Evolutionary conservation across 2,329 filamentous ascomycete genomes (phyloP).

Genomic region (Ampelomyces quisqualis): DNA sequence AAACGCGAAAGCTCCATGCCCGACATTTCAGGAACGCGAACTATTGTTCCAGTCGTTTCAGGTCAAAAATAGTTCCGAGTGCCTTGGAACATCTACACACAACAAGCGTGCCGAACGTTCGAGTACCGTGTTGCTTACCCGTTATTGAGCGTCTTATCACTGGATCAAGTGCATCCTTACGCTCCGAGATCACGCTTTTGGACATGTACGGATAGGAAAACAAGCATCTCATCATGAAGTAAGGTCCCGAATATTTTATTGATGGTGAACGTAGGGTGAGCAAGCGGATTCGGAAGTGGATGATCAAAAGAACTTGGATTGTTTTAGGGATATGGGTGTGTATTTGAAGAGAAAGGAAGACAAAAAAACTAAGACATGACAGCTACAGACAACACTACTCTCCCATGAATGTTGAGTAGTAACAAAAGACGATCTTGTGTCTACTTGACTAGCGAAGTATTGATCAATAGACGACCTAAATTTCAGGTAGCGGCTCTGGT

Average conservation of each 20-base stretch:
- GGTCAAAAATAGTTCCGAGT: constrained; percentile 4
- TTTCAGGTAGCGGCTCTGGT: background rate
- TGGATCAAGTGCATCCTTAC: no score
- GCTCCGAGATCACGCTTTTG: no score
- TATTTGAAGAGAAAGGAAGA: background rate
- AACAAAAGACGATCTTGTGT: no score
- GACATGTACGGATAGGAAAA: no score
- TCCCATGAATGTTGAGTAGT: no score
- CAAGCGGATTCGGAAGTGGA: background rate
- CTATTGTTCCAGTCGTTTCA: constrained; percentile 4
- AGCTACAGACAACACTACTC: no score
- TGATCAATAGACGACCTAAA: no score
- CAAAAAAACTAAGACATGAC: background rate
- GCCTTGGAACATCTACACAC: background rate
- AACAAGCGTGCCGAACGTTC: background rate
- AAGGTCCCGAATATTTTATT: no score
- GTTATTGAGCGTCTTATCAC: background rate
- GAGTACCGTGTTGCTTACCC: no score
- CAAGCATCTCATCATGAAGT: no score
- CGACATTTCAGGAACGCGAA: constrained; percentile 5
- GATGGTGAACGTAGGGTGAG: background rate
- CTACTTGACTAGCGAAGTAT: no score
- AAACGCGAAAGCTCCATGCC: constrained; percentile 1
- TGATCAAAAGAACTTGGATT: background rate
- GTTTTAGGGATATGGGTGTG: background rate